phyloP scores from a whole-genome alignment of 441 rosid species.

The Hura crepitans region DNA sequence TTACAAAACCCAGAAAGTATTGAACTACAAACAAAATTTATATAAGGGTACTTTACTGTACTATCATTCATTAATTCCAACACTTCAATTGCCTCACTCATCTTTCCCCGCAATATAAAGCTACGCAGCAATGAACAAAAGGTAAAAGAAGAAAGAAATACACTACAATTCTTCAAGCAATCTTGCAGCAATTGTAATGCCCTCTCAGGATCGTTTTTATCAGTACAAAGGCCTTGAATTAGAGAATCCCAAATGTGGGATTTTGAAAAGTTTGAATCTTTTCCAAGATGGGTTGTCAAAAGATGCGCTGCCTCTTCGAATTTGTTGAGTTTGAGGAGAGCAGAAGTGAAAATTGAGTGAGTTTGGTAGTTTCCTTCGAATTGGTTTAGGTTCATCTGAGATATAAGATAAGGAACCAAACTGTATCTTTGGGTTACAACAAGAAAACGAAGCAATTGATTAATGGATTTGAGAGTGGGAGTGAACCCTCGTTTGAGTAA shows the following conservation, averaged over 20 bases:
- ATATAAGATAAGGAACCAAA: constrained; percentile 39
- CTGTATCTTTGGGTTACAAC: constrained; percentile 35
- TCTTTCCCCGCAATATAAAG: constrained; percentile 47
- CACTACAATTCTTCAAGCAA: constrained; percentile 43
- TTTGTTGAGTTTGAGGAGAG: constrained; percentile 49
- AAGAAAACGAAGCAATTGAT: constrained; percentile 48
- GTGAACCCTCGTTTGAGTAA: constrained; percentile 63
- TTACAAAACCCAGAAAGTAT: constrained; percentile 62
- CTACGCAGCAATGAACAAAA: constrained; percentile 47
- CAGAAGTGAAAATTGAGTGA: constrained; percentile 41
- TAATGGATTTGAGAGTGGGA: constrained; percentile 54
- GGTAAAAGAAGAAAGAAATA: constrained; percentile 54
- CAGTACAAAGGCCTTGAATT: constrained; percentile 42
- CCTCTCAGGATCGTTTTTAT: constrained; percentile 40
- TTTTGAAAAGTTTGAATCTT: constrained; percentile 31
- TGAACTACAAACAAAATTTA: constrained; percentile 65
- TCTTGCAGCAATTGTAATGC: constrained; percentile 41
- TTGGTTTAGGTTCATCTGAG: constrained; percentile 43
- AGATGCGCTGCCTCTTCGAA: constrained; percentile 57
- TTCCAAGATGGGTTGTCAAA: constrained; percentile 37
- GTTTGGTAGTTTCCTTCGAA: constrained; percentile 33
- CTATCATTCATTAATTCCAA: constrained; percentile 55
- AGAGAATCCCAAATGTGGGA: constrained; percentile 43
- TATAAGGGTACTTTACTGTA: constrained; percentile 45
- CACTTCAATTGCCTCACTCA: constrained; percentile 54